Conservation (phyloP, 2,329 filamentous ascomycete species). For the Fusarium pseudocircinatum region DNA sequence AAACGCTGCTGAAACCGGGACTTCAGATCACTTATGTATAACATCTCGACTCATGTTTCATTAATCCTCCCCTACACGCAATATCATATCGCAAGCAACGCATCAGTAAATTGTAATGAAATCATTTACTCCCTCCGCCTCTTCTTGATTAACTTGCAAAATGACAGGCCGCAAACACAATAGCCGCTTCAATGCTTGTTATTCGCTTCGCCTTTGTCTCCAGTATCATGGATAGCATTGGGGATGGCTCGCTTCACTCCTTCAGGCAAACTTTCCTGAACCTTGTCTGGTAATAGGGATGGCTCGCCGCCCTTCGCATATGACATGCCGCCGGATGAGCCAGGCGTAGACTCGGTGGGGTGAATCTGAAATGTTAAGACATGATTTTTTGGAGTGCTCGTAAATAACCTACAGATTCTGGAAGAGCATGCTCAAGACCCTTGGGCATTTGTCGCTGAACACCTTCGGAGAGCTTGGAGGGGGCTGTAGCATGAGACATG, state of each 20-base stretch:
- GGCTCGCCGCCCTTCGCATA: slow-evolving; percentile 32
- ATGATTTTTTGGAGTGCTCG: accelerated
- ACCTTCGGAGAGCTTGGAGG: slow-evolving; percentile 27
- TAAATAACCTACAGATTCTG: slow-evolving; percentile 25
- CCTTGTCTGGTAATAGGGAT: slow-evolving; percentile 37
- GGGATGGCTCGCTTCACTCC: slow-evolving; percentile 33
- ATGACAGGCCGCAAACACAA: too few species aligned
- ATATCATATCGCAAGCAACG: background rate
- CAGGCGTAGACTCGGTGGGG: slow-evolving; percentile 26
- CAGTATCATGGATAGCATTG: slow-evolving; percentile 37
- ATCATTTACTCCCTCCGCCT: accelerated
- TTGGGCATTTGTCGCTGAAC: slow-evolving; percentile 30
- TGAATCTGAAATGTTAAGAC: slow-evolving; percentile 31
- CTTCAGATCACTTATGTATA: background rate
- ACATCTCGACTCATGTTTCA: background rate
- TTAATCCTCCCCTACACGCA: background rate
- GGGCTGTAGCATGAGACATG: slow-evolving; percentile 32
- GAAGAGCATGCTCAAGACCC: slow-evolving; percentile 31
- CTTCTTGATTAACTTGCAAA: background rate
- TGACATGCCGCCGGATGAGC: slow-evolving; percentile 25
- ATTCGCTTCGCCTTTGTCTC: slow-evolving; percentile 8
- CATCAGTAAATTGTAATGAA: background rate
- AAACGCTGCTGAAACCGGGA: background rate
- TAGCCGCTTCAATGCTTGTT: slow-evolving; percentile 1
- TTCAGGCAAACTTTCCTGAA: slow-evolving; percentile 39